These are phyloP conservation scores for Jimgerdemannia lactiflua DNA, from an alignment of 192 early-diverging fungal genomes.

Conservation along the genomic window DNA sequence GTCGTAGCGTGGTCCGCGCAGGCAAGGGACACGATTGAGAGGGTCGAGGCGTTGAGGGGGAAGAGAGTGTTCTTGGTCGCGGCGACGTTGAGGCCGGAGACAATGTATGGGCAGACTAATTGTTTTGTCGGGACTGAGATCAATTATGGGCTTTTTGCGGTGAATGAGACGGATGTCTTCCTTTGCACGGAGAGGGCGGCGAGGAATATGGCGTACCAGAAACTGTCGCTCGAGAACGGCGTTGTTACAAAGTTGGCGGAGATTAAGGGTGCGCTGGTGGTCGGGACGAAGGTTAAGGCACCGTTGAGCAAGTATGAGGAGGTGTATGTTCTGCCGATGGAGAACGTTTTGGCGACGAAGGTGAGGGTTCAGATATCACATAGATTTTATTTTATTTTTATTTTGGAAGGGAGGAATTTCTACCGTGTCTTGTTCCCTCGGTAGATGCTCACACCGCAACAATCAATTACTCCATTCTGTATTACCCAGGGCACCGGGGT, in stretches of 20 bases:
- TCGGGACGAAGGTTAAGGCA: constrained; percentile 89
- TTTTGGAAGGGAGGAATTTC: constrained; percentile 1
- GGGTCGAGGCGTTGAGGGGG: constrained; percentile 54
- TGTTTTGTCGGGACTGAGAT: constrained; percentile 94
- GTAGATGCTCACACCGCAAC: too few relatives aligned
- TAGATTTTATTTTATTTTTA: constrained; percentile 5
- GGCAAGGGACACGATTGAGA: constrained; percentile 38
- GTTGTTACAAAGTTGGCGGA: constrained; percentile 66
- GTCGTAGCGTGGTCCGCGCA: constrained; percentile 66
- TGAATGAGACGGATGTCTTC: constrained; percentile 77
- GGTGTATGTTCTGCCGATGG: constrained; percentile 97
- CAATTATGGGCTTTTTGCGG: constrained; percentile 87
- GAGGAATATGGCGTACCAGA: constrained; percentile 97
- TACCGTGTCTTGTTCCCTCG: too few relatives aligned
- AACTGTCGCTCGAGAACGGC: constrained; percentile 69
- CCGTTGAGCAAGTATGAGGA: constrained; percentile 75
- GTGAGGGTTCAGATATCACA: constrained; percentile 15
- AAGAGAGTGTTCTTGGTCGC: constrained; percentile 90
- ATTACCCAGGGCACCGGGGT: constrained; percentile 83
- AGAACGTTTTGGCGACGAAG: constrained; percentile 90
- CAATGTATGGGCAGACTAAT: constrained; percentile 99
- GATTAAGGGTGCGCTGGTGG: constrained; percentile 72
- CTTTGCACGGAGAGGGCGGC: constrained; percentile 92
- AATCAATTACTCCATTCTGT: too few relatives aligned
- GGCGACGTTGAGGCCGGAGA: constrained; percentile 96